A percentile compares a stretch with the other conserved stretches of the same genome.
phyloP scores from a whole-genome alignment of 2,329 filamentous ascomycete species.

The Aspergillus clavatus region DNA sequence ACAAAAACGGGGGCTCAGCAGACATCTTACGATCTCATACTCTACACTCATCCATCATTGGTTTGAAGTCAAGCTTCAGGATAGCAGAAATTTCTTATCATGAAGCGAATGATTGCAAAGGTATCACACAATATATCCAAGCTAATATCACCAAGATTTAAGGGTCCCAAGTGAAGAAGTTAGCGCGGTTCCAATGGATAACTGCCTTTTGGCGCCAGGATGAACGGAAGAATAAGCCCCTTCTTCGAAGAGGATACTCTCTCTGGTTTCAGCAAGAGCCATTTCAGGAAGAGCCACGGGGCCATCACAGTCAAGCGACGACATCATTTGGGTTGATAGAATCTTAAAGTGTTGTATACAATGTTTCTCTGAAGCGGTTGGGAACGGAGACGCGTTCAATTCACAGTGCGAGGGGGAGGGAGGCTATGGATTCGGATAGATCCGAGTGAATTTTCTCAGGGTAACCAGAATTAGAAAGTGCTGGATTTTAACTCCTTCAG shows the following conservation, averaged over 20 bases:
- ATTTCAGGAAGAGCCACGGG: constrained; percentile 1
- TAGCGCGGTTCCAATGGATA: neutral
- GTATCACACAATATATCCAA: neutral
- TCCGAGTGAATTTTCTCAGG: neutral
- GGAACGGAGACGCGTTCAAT: no score
- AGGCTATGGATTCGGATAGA: neutral
- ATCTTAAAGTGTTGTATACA: no score
- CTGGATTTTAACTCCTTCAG: neutral
- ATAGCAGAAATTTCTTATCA: neutral
- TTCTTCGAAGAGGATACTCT: neutral
- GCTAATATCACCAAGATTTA: neutral
- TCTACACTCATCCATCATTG: neutral
- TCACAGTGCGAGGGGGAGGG: no score
- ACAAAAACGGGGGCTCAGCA: neutral
- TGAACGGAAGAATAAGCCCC: neutral
- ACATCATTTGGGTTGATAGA: neutral
- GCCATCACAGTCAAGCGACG: neutral
- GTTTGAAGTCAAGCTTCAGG: neutral
- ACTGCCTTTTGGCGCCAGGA: neutral
- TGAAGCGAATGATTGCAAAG: neutral
- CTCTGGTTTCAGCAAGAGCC: neutral
- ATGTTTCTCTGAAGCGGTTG: no score
- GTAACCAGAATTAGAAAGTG: neutral
- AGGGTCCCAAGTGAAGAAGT: neutral
- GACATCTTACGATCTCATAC: neutral